Evolutionary conservation across 768 basidiomycete genomes (phyloP).

Genomic region (Paxillus involutus): DNA sequence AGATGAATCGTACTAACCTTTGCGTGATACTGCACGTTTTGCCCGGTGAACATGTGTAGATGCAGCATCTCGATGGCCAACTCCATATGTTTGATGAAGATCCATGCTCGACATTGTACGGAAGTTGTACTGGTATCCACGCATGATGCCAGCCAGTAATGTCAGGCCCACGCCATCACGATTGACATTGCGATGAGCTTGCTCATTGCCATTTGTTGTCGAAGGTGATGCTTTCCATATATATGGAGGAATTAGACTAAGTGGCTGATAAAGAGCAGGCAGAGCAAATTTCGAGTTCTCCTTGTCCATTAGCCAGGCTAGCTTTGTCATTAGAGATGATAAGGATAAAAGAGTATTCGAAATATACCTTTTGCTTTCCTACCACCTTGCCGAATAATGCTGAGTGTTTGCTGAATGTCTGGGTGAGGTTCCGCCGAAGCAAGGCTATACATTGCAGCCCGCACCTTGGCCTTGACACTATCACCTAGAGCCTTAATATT

Average conservation of each 20-base stretch:
- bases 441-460: not conserved
- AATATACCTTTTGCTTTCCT: not conserved
- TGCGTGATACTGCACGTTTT: no score
- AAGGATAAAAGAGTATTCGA: not conserved
- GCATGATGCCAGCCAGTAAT: constrained; percentile 8
- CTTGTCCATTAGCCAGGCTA: constrained; percentile 4
- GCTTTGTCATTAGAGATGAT: not conserved
- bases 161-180: constrained; percentile 4
- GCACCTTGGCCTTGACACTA: rapidly evolving
- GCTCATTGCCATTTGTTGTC: constrained; percentile 12
- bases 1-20: no score
- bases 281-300: not conserved
- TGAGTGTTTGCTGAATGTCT: not conserved
- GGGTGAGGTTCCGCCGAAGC: not conserved
- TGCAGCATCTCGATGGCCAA: no score
- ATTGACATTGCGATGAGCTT: constrained; percentile 7
- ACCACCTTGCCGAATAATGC: not conserved
- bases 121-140: not conserved
- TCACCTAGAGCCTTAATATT: not conserved
- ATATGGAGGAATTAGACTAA: not conserved
- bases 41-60: no score
- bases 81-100: not conserved
- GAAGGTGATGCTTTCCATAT: constrained; percentile 5
- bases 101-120: not conserved
- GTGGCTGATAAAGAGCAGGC: not conserved